A percentile compares a stretch with the other conserved stretches of the same genome.
Conservation (phyloP, 345 rosid species). For the Populus ilicifolia region DNA sequence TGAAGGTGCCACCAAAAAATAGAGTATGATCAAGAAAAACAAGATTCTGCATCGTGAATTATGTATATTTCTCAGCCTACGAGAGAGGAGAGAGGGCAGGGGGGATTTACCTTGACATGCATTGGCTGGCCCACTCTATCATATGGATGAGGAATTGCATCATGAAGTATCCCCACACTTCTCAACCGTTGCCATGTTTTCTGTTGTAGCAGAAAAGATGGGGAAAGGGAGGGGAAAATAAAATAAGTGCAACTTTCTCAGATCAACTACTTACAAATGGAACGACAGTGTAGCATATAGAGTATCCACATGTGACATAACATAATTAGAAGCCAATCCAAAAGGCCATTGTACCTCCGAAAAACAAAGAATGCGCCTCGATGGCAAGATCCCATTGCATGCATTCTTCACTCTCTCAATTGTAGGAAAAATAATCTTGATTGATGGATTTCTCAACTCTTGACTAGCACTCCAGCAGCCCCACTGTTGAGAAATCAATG, state of each 20-base stretch:
- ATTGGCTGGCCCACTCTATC: conserved; percentile 68
- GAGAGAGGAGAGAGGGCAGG: background rate
- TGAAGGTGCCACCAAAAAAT: background rate
- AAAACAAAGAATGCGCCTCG: conserved; percentile 74
- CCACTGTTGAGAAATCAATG: conserved; percentile 55
- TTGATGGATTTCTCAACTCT: conserved; percentile 69
- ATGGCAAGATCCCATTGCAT: conserved; percentile 55
- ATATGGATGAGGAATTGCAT: conserved; percentile 77
- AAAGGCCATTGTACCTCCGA: conserved; percentile 55
- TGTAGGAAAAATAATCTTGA: conserved; percentile 73
- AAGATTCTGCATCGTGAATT: background rate
- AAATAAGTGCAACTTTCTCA: background rate
- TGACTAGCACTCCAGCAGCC: conserved; percentile 89
- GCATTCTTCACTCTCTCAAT: conserved; percentile 73
- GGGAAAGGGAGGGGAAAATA: background rate
- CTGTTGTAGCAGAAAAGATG: conserved; percentile 31
- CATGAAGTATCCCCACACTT: conserved; percentile 49
- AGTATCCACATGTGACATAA: background rate
- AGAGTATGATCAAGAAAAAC: background rate
- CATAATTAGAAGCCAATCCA: background rate
- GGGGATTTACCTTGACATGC: conserved; percentile 66
- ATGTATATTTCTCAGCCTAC: background rate
- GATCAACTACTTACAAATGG: background rate
- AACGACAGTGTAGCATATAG: background rate
- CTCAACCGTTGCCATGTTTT: conserved; percentile 86